Evolutionary conservation across 768 basidiomycete species (phyloP).

Genomic region (Leccinum subgranulosum): DNA sequence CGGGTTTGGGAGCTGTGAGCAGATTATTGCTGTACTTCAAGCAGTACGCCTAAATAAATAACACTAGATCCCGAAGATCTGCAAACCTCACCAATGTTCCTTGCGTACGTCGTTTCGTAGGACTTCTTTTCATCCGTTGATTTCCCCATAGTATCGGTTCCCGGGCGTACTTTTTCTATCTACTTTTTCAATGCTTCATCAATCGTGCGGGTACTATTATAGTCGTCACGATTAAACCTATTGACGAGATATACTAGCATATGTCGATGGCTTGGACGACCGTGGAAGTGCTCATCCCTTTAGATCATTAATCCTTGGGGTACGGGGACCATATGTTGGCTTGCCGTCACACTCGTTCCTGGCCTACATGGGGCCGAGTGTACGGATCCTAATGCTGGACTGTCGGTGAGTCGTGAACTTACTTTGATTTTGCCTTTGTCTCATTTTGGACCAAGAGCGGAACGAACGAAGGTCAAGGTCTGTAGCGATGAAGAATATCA

Average conservation of each 20-base stretch:
- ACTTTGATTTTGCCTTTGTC: neutral
- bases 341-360: constrained; percentile 82
- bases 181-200: constrained; percentile 92
- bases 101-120: constrained; percentile 42
- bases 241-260: constrained; percentile 12
- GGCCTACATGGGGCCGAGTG: constrained; percentile 74
- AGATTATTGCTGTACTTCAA: neutral
- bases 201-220: constrained; percentile 47
- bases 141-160: constrained; percentile 62
- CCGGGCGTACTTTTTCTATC: constrained; percentile 87
- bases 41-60: neutral
- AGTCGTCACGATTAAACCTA: neutral
- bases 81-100: constrained; percentile 70
- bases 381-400: constrained; percentile 73
- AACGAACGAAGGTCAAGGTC: constrained; percentile 78
- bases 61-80: constrained; percentile 74
- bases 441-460: constrained; percentile 53
- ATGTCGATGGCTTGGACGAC: constrained; percentile 69
- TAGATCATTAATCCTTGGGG: constrained; percentile 73
- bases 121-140: neutral
- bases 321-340: constrained; percentile 71
- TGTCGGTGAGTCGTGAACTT: constrained; percentile 55
- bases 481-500: constrained; percentile 73
- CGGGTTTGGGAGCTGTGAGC: constrained; percentile 79
- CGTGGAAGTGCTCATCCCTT: constrained; percentile 58